Base-by-base conservation (phyloP, 257 asterid species). In the Craterostigma plantagineum region DNA sequence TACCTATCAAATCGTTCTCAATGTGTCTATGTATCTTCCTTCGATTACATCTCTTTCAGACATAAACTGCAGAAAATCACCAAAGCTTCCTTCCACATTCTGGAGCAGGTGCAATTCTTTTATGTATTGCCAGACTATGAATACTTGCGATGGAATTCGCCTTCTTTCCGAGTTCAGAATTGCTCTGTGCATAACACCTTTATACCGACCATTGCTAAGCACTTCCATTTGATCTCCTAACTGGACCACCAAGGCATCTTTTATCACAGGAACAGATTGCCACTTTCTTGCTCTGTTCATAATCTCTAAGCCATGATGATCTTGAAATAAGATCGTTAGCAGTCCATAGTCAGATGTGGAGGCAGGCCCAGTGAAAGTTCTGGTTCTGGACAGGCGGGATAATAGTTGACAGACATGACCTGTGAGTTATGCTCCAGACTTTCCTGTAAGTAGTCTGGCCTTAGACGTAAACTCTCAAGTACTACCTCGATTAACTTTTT, bases 221-320 rank as follows among this genome's bases (percentile, higher is more conserved):
- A 72, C 75, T 48, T 69, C 90, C 2, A 72, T 43, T 48, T 63
- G 78, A 38, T 69, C 77, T 0, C 79, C 90, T 0, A 69, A 63
- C 11, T 61, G 59, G 38, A 76, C 69, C 45, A 66, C 71, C n/a
- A 68, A 40, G 23, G 58, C 54, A 0, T 53, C 63, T 0, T 15
- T 35, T 18, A 60, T 52, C 4, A 42, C 9, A 0, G 67, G 67
- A 5, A 72, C 68, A 3, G 13, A 14, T 16, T 15, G 61, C 75
- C 77, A 76, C 0, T 47, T 34, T 7, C 46, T 51, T 13, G 5
- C 11, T 0, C 42, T 5, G 14, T 62, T 63, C 14, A 53, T 46
- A 11, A 67, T 54, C 45, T 72, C 48, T 0, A 69, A 55, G 5
- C 79, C 77, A 0, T 48, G 18, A 0, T 63, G 57, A 55, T 52